phyloP scores from a whole-genome alignment of 2,329 filamentous ascomycete species.

The Talaromyces verruculosus region DNA sequence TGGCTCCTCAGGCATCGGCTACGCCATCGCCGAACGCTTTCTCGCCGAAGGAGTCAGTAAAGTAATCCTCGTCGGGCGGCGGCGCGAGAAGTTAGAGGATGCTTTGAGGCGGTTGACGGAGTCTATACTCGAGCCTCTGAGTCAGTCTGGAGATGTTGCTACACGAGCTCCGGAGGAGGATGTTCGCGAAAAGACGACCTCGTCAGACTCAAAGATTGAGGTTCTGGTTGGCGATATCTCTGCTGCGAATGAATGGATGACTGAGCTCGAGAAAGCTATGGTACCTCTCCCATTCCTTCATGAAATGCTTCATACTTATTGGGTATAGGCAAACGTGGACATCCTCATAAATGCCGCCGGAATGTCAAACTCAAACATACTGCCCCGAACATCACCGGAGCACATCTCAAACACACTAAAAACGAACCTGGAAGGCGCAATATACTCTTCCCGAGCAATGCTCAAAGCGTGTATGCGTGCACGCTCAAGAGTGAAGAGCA shows the following conservation, averaged over 20 bases:
- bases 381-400: constrained; percentile 55
- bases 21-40: constrained; percentile 66
- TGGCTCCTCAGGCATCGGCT: constrained; percentile 69
- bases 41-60: constrained; percentile 60
- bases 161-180: constrained; percentile 27
- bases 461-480: constrained; percentile 38
- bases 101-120: constrained; percentile 35
- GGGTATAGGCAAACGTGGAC: constrained; percentile 41
- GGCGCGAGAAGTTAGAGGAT: constrained; percentile 45
- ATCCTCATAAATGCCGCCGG: constrained; percentile 81
- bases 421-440: constrained; percentile 63
- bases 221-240: constrained; percentile 42
- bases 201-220: constrained; percentile 22
- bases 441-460: constrained; percentile 42
- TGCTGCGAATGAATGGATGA: constrained; percentile 34
- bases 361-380: constrained; percentile 63
- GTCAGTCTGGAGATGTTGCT: constrained; percentile 20
- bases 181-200: constrained; percentile 5
- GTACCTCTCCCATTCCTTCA: constrained; percentile 26
- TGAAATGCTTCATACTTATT: background rate
- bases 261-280: constrained; percentile 41
- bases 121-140: background rate
- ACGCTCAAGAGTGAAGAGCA: constrained; percentile 29
- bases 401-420: constrained; percentile 60
- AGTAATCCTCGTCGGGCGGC: constrained; percentile 61